Percentiles rank a stretch among this genome's conserved stretches.
Conservation (phyloP, 2,329 filamentous ascomycete genomes). For the Fusarium robinianum region DNA sequence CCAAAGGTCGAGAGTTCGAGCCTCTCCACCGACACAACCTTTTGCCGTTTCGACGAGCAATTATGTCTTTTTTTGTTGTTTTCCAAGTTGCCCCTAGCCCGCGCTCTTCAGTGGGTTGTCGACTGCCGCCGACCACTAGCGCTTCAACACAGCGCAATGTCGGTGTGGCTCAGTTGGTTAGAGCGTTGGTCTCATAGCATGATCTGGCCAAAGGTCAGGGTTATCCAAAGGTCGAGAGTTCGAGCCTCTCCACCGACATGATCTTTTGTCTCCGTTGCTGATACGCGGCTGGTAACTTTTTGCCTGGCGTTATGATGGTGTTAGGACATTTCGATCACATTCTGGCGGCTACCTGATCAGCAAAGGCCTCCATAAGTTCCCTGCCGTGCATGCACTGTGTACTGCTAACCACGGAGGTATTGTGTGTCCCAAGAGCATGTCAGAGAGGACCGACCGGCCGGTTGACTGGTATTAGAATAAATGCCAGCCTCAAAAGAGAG, state of each 20-base stretch:
- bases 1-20: slow-evolving; percentile 40
- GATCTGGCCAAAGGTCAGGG: slow-evolving; percentile 26
- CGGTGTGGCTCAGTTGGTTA: slow-evolving; percentile 33
- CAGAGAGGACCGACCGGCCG: background rate
- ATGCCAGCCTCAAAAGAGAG: slow-evolving; percentile 14
- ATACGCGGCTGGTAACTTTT: no score
- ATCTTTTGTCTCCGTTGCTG: slow-evolving; percentile 4
- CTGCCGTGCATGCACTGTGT: no score
- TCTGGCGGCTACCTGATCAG: no score
- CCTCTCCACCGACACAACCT: slow-evolving; percentile 33
- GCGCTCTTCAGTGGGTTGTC: slow-evolving; percentile 1
- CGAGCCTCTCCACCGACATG: slow-evolving; percentile 33
- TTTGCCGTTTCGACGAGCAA: slow-evolving; percentile 4
- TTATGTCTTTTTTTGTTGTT: slow-evolving; percentile 1
- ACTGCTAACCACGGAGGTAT: no score
- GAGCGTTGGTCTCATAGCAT: slow-evolving; percentile 33
- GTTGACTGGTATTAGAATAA: slow-evolving; percentile 3
- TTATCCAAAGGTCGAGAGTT: slow-evolving; percentile 34
- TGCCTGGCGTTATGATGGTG: background rate
- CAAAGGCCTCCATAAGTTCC: no score
- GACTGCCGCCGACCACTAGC: background rate
- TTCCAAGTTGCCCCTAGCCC: background rate
- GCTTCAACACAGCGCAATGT: slow-evolving; percentile 2
- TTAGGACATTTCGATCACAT: no score
- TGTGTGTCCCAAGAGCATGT: no score